Evolutionary conservation across 768 basidiomycete species (phyloP).

Genomic region (Phaffia tasmanica): DNA sequence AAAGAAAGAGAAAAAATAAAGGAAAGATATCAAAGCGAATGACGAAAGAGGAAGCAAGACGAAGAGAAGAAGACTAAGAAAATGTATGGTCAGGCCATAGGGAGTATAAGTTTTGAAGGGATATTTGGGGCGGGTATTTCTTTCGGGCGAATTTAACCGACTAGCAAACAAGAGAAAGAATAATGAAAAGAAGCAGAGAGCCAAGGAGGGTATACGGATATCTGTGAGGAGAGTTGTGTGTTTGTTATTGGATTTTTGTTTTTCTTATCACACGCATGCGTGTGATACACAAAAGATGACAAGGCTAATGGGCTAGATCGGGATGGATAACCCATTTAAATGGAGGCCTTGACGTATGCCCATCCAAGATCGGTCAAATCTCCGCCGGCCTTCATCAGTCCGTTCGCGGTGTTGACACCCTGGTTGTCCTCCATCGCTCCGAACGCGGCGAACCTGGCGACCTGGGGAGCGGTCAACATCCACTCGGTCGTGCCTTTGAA

Average conservation of each 20-base stretch:
- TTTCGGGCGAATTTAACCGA: too few species aligned
- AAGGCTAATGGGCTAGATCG: neutral
- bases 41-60: neutral
- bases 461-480: conserved; percentile 8
- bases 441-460: conserved; percentile 23
- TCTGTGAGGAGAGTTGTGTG: neutral
- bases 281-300: too few species aligned
- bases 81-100: too few species aligned
- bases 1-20: neutral
- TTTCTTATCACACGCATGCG: too few species aligned
- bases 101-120: too few species aligned
- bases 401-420: conserved; percentile 25
- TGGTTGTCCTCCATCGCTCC: conserved; percentile 23
- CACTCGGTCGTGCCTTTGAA: conserved; percentile 22
- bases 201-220: neutral
- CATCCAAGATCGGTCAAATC: conserved; percentile 3
- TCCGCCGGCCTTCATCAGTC: conserved; percentile 12
- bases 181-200: neutral
- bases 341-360: conserved; percentile 12
- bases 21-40: neutral
- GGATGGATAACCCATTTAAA: neutral
- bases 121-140: too few species aligned
- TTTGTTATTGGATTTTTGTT: neutral
- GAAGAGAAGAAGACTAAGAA: neutral
- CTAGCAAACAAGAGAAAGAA: neutral